Conservation (phyloP, 805 yeast genomes). For the Ogataea degrootiae region DNA sequence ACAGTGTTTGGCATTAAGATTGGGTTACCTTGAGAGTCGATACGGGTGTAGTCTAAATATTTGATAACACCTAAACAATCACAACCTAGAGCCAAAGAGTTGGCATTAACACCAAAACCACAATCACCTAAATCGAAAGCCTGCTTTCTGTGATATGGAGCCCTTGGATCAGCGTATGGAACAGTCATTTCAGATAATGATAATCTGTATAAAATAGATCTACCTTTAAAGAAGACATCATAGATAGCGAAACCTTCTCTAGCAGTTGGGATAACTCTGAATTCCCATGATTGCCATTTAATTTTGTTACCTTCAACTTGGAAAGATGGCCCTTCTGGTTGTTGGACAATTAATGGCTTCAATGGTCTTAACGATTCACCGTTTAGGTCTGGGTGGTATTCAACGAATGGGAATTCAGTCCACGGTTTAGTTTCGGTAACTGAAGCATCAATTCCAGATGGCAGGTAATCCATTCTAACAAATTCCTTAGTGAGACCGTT, state of each 20-base stretch:
- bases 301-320: conserved; percentile 55
- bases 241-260: conserved; percentile 80
- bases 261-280: conserved; percentile 61
- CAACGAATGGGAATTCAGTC: conserved; percentile 57
- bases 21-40: conserved; percentile 58
- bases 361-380: conserved; percentile 53
- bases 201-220: conserved; percentile 69
- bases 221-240: conserved; percentile 70
- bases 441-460: conserved; percentile 63
- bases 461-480: conserved; percentile 68
- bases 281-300: conserved; percentile 83
- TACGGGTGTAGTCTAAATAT: conserved; percentile 59
- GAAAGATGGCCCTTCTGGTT: conserved; percentile 81
- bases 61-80: conserved; percentile 79
- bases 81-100: conserved; percentile 67
- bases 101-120: conserved; percentile 74
- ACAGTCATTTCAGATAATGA: conserved; percentile 83
- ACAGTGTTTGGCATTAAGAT: conserved; percentile 60
- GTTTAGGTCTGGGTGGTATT: conserved; percentile 69
- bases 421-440: conserved; percentile 53
- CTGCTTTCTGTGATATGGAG: conserved; percentile 80
- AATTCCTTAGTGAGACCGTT: conserved; percentile 56
- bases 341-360: conserved; percentile 65
- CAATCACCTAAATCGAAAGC: conserved; percentile 84
- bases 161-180: conserved; percentile 82